Evolutionary conservation across 108 stramenopile species (phyloP).

Genomic region (Aurantiochytrium sp.): DNA sequence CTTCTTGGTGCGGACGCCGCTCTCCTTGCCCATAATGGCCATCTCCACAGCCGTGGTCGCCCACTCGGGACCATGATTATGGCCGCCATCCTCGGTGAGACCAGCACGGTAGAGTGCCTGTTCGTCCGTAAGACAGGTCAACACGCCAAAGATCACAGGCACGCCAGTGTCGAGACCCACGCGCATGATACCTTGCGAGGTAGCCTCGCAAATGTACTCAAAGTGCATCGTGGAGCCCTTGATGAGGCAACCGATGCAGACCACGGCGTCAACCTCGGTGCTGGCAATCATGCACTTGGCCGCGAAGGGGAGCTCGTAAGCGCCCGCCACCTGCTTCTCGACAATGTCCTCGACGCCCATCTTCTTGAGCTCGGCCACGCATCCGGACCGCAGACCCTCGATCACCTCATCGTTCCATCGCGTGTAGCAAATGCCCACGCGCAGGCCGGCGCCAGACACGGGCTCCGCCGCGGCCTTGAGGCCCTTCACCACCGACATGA

Average conservation of each 20-base stretch:
- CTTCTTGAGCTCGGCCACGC: conserved; percentile 30
- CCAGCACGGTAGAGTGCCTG: conserved; percentile 65
- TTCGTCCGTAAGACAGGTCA: conserved; percentile 44
- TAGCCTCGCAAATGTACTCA: conserved; percentile 92
- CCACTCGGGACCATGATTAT: conserved; percentile 91
- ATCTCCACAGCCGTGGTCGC: conserved; percentile 91
- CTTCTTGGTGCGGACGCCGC: neutral
- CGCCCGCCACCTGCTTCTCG: conserved; percentile 85
- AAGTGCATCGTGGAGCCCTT: conserved; percentile 98
- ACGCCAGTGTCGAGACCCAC: conserved; percentile 69
- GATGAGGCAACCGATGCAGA: conserved; percentile 87
- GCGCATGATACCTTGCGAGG: conserved; percentile 83
- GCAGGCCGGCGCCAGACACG: conserved; percentile 29
- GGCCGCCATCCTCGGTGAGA: conserved; percentile 48
- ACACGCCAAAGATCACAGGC: conserved; percentile 78
- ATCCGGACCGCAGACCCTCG: conserved; percentile 24
- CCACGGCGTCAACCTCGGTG: conserved; percentile 74
- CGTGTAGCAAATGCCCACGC: conserved; percentile 44
- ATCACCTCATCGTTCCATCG: conserved; percentile 48
- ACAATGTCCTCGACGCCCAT: neutral
- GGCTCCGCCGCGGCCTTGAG: neutral
- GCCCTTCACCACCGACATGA: neutral
- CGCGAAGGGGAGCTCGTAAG: conserved; percentile 89
- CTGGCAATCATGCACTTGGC: conserved; percentile 34
- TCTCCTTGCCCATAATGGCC: conserved; percentile 41